A percentile compares a stretch with the other conserved stretches of the same genome.
These are phyloP conservation scores for Candida xyloterini DNA, from an alignment of 805 yeast species.

Conservation along the genomic window DNA sequence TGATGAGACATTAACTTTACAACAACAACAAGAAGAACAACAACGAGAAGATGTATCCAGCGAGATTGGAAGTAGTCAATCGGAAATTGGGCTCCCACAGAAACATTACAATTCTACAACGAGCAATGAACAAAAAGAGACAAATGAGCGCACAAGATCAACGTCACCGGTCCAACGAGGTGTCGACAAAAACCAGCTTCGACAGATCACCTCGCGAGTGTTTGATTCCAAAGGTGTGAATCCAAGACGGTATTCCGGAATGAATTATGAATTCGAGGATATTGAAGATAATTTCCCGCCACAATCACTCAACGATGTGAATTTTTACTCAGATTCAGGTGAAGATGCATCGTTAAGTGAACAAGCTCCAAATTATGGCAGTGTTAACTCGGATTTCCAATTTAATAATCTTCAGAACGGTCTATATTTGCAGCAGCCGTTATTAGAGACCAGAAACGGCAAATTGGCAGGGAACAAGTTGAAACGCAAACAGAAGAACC, in stretches of 20 bases:
- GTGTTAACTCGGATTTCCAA: constrained; percentile 13
- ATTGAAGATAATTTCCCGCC: constrained; percentile 37
- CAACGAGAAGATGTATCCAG: constrained; percentile 17
- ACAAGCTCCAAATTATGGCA: constrained; percentile 18
- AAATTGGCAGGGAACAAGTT: constrained; percentile 14
- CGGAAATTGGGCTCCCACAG: constrained; percentile 20
- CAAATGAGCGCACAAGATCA: constrained; percentile 1
- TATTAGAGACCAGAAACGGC: constrained; percentile 14
- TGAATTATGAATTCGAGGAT: constrained; percentile 45
- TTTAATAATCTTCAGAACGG: constrained; percentile 6
- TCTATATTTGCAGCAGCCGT: constrained; percentile 10
- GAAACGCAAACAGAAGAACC: constrained; percentile 24
- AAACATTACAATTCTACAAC: constrained; percentile 15
- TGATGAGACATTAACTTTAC: constrained; percentile 11
- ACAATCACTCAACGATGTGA: constrained; percentile 15
- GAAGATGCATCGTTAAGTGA: constrained; percentile 24
- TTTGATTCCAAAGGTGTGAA: constrained; percentile 73
- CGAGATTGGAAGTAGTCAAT: constrained; percentile 19
- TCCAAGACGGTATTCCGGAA: constrained; percentile 69
- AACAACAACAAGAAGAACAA: constrained; percentile 7
- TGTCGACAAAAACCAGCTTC: constrained; percentile 24
- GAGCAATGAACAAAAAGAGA: constrained; percentile 11
- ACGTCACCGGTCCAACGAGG: constrained; percentile 4
- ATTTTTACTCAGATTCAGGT: constrained; percentile 28
- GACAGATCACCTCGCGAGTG: constrained; percentile 65